Percentiles rank a stretch among this genome's conserved stretches.
Evolutionary conservation across 768 basidiomycete species (phyloP).

Genomic region (Pisolithus sp.): DNA sequence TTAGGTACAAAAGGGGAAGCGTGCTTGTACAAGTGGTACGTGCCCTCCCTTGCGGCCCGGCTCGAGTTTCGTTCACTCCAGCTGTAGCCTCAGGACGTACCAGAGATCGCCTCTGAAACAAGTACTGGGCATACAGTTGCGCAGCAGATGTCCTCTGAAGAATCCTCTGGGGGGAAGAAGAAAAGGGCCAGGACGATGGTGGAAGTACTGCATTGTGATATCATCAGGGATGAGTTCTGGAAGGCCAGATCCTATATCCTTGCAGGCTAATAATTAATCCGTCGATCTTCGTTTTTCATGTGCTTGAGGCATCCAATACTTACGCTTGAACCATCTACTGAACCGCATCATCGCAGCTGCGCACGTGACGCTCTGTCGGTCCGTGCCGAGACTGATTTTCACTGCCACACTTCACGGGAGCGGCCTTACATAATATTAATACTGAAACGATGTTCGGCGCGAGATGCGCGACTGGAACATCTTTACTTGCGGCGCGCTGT

Average conservation of each 20-base stretch:
- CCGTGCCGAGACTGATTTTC: neutral
- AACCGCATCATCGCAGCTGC: neutral
- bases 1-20: constrained; percentile 79
- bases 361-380: neutral
- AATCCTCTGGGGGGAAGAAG: constrained; percentile 17
- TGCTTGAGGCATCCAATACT: no score
- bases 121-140: neutral
- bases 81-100: constrained; percentile 6
- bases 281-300: no score
- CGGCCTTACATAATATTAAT: neutral
- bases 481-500: constrained; percentile 1
- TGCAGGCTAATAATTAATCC: constrained; percentile 21
- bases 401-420: neutral
- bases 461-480: constrained; percentile 3
- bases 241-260: constrained; percentile 49
- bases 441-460: neutral
- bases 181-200: constrained; percentile 40
- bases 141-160: neutral
- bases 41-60: neutral
- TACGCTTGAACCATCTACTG: no score
- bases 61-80: neutral
- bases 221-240: constrained; percentile 84
- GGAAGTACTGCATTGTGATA: constrained; percentile 70
- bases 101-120: neutral
- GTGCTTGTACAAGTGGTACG: constrained; percentile 62